A percentile compares a stretch with the other conserved stretches of the same genome.
These are phyloP conservation scores for Trichoderma cornu-damae DNA, from an alignment of 2,329 filamentous ascomycete genomes.

Conservation along the genomic window DNA sequence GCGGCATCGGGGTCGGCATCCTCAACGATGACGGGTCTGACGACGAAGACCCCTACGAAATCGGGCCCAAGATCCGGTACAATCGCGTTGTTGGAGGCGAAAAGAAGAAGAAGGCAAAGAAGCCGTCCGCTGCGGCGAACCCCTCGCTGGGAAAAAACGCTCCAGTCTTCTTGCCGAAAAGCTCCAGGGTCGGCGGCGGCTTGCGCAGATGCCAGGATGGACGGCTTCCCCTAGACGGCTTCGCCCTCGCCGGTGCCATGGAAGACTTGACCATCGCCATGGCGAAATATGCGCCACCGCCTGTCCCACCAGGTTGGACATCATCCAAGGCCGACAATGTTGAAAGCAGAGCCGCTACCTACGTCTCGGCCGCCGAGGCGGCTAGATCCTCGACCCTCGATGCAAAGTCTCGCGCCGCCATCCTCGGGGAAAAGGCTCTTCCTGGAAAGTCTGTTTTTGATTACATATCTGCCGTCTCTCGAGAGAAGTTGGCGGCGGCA, in stretches of 20 bases:
- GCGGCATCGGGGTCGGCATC: slow-evolving; percentile 80
- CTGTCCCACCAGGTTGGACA: slow-evolving; percentile 69
- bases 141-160: slow-evolving; percentile 59
- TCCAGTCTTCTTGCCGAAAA: slow-evolving; percentile 70
- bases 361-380: slow-evolving; percentile 67
- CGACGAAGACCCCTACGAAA: slow-evolving; percentile 88
- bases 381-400: slow-evolving; percentile 73
- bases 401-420: slow-evolving; percentile 67
- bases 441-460: slow-evolving; percentile 96
- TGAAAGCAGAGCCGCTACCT: slow-evolving; percentile 29
- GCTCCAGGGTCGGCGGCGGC: slow-evolving; percentile 27
- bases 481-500: slow-evolving; percentile 68
- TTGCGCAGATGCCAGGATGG: slow-evolving; percentile 73
- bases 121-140: slow-evolving; percentile 49
- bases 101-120: slow-evolving; percentile 67
- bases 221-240: slow-evolving; percentile 72
- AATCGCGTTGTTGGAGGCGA: slow-evolving; percentile 75
- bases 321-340: slow-evolving; percentile 45
- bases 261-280: slow-evolving; percentile 32
- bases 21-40: slow-evolving; percentile 92
- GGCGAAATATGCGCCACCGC: slow-evolving; percentile 54
- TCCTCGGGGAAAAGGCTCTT: slow-evolving; percentile 71
- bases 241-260: slow-evolving; percentile 60
- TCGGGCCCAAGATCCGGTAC: slow-evolving; percentile 86
- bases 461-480: slow-evolving; percentile 72